A percentile compares a stretch with the other conserved stretches of the same genome.
phyloP scores from a whole-genome alignment of 768 basidiomycete genomes.

The Rhizopogon rudus region DNA sequence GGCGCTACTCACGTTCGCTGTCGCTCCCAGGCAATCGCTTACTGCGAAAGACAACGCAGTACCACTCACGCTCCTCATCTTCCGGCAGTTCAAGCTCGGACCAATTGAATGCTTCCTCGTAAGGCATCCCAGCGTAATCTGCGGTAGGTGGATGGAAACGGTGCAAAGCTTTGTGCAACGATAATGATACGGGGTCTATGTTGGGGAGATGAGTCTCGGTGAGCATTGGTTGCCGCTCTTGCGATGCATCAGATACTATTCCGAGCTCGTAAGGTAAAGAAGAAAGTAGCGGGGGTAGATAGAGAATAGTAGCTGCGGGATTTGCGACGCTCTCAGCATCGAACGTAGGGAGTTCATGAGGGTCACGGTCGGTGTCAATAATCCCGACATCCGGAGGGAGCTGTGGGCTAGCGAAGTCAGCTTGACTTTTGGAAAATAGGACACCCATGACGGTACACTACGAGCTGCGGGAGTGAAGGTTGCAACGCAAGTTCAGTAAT shows the following conservation, averaged over 20 bases:
- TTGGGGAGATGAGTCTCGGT: slow-evolving; percentile 77
- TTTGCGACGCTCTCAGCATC: slow-evolving; percentile 29
- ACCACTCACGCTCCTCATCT: slow-evolving; percentile 83
- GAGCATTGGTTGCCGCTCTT: slow-evolving; percentile 38
- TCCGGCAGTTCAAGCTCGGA: slow-evolving; percentile 56
- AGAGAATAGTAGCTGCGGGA: slow-evolving; percentile 54
- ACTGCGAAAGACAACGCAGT: slow-evolving; percentile 87
- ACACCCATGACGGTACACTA: not conserved
- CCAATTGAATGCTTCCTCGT: slow-evolving; percentile 89
- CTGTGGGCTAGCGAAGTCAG: not conserved
- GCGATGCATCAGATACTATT: slow-evolving; percentile 15
- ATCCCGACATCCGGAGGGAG: not conserved
- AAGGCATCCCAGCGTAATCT: slow-evolving; percentile 61
- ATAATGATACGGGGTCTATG: slow-evolving; percentile 81
- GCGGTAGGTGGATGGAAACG: slow-evolving; percentile 56
- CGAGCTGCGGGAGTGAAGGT: not conserved
- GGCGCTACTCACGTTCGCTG: slow-evolving; percentile 45
- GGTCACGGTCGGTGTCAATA: slow-evolving; percentile 31
- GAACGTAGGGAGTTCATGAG: slow-evolving; percentile 54
- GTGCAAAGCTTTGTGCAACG: slow-evolving; percentile 83
- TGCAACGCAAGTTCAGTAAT: not conserved
- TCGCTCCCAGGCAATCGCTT: slow-evolving; percentile 70
- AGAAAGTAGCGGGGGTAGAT: slow-evolving; percentile 82
- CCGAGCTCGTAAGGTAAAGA: slow-evolving; percentile 51
- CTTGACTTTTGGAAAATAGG: not conserved